Base-by-base conservation (phyloP, 2,329 filamentous ascomycete genomes). In the Clonostachys chloroleuca region DNA sequence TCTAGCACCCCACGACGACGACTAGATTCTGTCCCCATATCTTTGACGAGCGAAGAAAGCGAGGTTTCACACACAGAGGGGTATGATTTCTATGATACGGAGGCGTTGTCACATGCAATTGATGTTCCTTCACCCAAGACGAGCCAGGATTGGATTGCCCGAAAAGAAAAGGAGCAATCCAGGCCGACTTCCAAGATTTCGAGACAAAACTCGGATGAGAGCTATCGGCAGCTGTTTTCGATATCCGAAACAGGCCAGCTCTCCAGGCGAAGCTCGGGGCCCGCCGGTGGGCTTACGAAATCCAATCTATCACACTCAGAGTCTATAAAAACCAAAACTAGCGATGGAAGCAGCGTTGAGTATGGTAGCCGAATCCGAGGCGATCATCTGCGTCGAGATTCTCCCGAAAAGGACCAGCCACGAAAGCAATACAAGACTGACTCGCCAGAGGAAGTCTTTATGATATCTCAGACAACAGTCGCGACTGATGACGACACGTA, bases 61-160 rank as follows among this genome's bases (percentile, higher is more conserved):
- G 71, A 68, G 40, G 53, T 56, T 37, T 77, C 75, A 12, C 76
- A 69, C 56, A 79, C 75, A 2, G 81, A 84, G 52, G 81, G 81
- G 1, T 84, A 85, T 54, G 81, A 85, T 59, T 85, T 85, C 56
- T 84, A 84, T 56, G 82, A 81, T 54, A 66, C 80, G 30, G 80
- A 81, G n/a, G 74, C 69, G 30, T 61, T 77, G 47, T 64, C 66
- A 43, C 67, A 67, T 41, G 77, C 75, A 7, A 76, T 82, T 42
- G 77, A 83, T 50, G 74, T 81, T 44, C 77, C 73, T 9, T 39
- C 36, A 39, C 36, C 14, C 17, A 39, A 39, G 14, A 39, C 14
- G 17, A 39, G 36, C 36, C 14, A 18, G 7, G 20, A 43, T 5
- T 13, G n/a, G 10, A 10, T 13, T 12, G 10, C 24, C 46, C 36